Evolutionary conservation across 2,329 filamentous ascomycete species (phyloP).

Genomic region (Penicillium sp.): DNA sequence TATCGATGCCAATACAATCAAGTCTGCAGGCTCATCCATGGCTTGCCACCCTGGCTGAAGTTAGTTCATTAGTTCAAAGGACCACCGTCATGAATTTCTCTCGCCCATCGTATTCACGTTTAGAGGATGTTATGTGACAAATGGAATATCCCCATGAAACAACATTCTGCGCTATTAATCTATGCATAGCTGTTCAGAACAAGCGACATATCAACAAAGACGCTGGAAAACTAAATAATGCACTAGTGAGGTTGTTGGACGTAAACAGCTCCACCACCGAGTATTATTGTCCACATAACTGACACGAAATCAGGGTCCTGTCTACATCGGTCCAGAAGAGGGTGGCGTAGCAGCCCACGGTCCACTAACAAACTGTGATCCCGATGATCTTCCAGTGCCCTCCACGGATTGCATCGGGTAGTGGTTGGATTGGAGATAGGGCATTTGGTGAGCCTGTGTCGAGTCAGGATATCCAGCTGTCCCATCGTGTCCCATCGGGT

Average conservation of each 20-base stretch:
- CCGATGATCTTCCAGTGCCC: slow-evolving; percentile 13
- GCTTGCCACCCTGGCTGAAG: too few species aligned
- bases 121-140: not conserved
- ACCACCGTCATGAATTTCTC: not conserved
- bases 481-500: not conserved
- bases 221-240: not conserved
- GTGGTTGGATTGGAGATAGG: not conserved
- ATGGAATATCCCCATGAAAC: not conserved
- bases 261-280: not conserved
- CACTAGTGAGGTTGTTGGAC: not conserved
- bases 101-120: not conserved
- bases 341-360: slow-evolving; percentile 26
- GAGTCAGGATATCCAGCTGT: not conserved
- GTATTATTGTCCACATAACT: not conserved
- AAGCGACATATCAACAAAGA: not conserved
- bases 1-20: too few species aligned
- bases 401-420: not conserved
- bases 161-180: not conserved
- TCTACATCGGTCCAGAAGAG: slow-evolving; percentile 3
- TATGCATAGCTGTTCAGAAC: not conserved
- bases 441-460: not conserved
- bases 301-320: not conserved
- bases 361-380: slow-evolving; percentile 34
- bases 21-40: too few species aligned
- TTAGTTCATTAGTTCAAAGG: not conserved